phyloP scores from a whole-genome alignment of 192 early-diverging fungal species.

The Coemansia sp. region DNA sequence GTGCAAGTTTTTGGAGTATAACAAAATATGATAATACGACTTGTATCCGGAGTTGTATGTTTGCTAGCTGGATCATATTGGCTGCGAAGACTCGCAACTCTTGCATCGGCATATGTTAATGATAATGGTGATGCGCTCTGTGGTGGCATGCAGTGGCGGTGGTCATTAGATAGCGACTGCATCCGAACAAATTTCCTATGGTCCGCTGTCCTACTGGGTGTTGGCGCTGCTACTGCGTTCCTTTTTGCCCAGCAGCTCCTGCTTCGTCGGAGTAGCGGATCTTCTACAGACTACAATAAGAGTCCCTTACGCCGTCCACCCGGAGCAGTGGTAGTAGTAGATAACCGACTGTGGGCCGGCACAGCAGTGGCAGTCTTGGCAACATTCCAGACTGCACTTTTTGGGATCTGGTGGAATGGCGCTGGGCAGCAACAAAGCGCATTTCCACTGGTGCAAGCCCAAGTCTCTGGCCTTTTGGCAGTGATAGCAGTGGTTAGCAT shows the following conservation, averaged over 20 bases:
- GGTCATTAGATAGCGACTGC: constrained; percentile 14
- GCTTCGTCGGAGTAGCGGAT: not conserved
- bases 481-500: constrained; percentile 1
- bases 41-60: too few species aligned
- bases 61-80: not conserved
- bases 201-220: constrained; percentile 17
- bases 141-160: constrained; percentile 9
- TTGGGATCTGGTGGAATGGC: constrained; percentile 4
- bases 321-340: constrained; percentile 20
- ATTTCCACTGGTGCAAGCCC: not conserved
- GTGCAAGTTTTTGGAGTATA: too few species aligned
- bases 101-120: constrained; percentile 1
- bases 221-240: not conserved
- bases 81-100: not conserved
- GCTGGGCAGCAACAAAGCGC: not conserved
- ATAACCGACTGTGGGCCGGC: constrained; percentile 23
- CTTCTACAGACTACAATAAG: not conserved
- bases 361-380: not conserved
- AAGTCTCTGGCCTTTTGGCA: constrained; percentile 11
- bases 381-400: constrained; percentile 9
- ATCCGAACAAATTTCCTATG: constrained; percentile 19
- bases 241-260: not conserved
- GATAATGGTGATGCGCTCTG: constrained; percentile 6
- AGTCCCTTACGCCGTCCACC: constrained; percentile 23
- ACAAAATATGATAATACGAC: too few species aligned